A percentile compares a stretch with the other conserved stretches of the same genome.
Evolutionary conservation across 2,329 filamentous ascomycete species (phyloP).

Genomic region (Fusarium sp.): DNA sequence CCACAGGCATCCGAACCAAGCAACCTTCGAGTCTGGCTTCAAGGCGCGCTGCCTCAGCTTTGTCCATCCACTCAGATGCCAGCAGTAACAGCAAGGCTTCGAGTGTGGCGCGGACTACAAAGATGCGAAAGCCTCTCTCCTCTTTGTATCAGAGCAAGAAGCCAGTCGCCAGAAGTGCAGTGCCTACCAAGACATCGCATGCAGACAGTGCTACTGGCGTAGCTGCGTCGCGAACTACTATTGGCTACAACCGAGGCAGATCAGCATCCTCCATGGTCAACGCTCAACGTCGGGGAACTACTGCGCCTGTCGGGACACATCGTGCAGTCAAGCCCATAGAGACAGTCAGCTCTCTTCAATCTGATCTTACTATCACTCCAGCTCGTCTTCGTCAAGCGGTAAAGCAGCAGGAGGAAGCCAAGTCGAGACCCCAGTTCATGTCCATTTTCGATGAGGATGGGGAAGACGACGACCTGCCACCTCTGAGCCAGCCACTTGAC

Average conservation of each 20-base stretch:
- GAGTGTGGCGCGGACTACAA: slow-evolving; percentile 25
- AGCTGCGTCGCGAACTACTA: slow-evolving; percentile 80
- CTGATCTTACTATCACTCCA: slow-evolving; percentile 62
- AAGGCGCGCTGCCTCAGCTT: slow-evolving; percentile 65
- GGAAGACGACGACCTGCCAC: slow-evolving; percentile 50
- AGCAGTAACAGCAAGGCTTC: slow-evolving; percentile 29
- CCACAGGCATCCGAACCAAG: slow-evolving; percentile 25
- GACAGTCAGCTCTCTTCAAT: slow-evolving; percentile 23
- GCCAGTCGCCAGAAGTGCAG: slow-evolving; percentile 52
- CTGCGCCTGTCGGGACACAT: slow-evolving; percentile 22
- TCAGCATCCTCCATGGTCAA: slow-evolving; percentile 62
- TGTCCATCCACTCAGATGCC: slow-evolving; percentile 57
- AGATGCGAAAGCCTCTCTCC: slow-evolving; percentile 47
- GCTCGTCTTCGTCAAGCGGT: slow-evolving; percentile 50
- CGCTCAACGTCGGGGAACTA: slow-evolving; percentile 35
- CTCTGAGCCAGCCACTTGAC: slow-evolving; percentile 40
- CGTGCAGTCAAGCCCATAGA: slow-evolving; percentile 35
- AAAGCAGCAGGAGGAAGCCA: slow-evolving; percentile 40
- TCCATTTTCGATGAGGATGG: slow-evolving; percentile 69
- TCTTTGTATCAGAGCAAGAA: slow-evolving; percentile 50
- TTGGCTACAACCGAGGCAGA: slow-evolving; percentile 87
- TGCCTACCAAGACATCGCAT: slow-evolving; percentile 60
- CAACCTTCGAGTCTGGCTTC: slow-evolving; percentile 54
- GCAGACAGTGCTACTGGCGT: slow-evolving; percentile 72
- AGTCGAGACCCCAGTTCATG: slow-evolving; percentile 64